Base-by-base conservation (phyloP, 1,284 basidiomycete genomes). In the Spongiforma sp. region DNA sequence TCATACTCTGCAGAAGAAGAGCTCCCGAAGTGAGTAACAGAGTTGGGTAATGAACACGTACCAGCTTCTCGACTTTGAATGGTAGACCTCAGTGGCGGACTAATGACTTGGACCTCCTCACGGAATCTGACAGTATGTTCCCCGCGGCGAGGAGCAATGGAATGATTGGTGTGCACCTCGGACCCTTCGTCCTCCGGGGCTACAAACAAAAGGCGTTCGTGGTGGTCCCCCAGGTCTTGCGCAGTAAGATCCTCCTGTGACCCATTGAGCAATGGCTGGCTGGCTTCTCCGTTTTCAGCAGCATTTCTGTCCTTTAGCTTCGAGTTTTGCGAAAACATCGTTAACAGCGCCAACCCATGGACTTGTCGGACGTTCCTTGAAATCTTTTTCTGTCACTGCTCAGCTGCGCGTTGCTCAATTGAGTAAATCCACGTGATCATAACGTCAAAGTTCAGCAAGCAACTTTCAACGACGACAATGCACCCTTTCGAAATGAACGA, bases 1-100 rank as follows among this genome's bases (percentile, higher is more conserved):
- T 94, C 92, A 75, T 83, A 94, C 74, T 92, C 92, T 94, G 67
- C 6, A 59, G 55, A 30, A 59, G 55, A 30, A 56, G 39, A 57
- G 63, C 26, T 69, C 32, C 55, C 62, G 64, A 65, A 66, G 48
- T 59, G 34, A 62, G 30, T 43, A 43, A 55, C 62, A 62, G 62
- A 17, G 50, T 34, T 54, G 65, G 70, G 68, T 76, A 71, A 58
- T 65, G 55, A 56, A 28, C 55, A 85, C 89, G 75, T 76, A 93
- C 92, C 90, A 77, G 88, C 81, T 80, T 93, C 92, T 65, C 92
- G 88, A 76, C 90, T 91, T 57, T 88, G 81, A 46, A 82, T 78
- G 30, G 89, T 92, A 24, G 91, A 93, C 73, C 86, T 82, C 41
- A 93, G 77, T 14, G 89, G 82, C 0, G 88, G 90, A 11, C 82